Evolutionary conservation across 2,329 filamentous ascomycete species (phyloP).

Genomic region (Penicillium nordicum): DNA sequence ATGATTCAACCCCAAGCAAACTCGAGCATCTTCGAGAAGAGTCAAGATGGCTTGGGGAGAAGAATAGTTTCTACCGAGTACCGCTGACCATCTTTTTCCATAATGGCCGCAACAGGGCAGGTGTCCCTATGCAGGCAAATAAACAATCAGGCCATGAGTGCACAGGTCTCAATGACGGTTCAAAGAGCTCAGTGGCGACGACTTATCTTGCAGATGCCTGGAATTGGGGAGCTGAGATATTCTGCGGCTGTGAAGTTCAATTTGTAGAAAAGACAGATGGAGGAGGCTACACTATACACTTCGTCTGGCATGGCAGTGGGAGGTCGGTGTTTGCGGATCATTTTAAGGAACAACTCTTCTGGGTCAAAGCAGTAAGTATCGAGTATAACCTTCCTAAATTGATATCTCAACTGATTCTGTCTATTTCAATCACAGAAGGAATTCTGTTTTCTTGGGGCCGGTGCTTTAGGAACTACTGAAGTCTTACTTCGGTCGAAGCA

Average conservation of each 20-base stretch:
- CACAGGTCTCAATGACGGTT: slow-evolving; percentile 66
- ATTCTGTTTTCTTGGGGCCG: slow-evolving; percentile 65
- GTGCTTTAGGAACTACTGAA: slow-evolving; percentile 63
- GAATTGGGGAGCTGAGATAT: slow-evolving; percentile 70
- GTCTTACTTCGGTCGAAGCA: slow-evolving; percentile 60
- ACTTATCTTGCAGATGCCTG: slow-evolving; percentile 68
- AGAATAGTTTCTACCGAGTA: slow-evolving; percentile 54
- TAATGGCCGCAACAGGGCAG: slow-evolving; percentile 60
- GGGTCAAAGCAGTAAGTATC: slow-evolving; percentile 54
- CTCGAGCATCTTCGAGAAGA: slow-evolving; percentile 4
- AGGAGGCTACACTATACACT: slow-evolving; percentile 62
- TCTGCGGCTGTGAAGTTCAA: slow-evolving; percentile 65
- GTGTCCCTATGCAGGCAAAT: slow-evolving; percentile 61
- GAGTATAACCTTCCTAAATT: background rate
- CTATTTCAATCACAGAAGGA: slow-evolving; percentile 41
- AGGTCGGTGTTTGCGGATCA: slow-evolving; percentile 51
- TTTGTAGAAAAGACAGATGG: slow-evolving; percentile 56
- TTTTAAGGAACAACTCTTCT: slow-evolving; percentile 57
- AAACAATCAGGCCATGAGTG: slow-evolving; percentile 60
- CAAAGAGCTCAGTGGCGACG: slow-evolving; percentile 54
- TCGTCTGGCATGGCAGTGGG: slow-evolving; percentile 60
- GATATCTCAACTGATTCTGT: background rate
- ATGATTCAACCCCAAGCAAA: slow-evolving; percentile 4
- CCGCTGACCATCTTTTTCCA: slow-evolving; percentile 63
- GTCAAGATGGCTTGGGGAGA: slow-evolving; percentile 36